These are phyloP conservation scores for Oxyria digyna DNA, from an alignment of 148 eudicot species.

Conservation along the genomic window DNA sequence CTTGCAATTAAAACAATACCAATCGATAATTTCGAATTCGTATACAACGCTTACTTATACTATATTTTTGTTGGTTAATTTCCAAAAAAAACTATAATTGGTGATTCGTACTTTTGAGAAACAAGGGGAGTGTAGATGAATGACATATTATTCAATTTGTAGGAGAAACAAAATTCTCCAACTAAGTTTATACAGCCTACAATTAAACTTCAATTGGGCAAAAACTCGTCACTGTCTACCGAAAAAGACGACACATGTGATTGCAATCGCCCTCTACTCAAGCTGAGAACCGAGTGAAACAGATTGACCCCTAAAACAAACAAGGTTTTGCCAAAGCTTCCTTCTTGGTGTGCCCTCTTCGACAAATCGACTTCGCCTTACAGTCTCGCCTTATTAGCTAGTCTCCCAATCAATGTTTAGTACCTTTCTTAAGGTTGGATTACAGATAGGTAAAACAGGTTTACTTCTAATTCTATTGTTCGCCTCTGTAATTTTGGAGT, in stretches of 20 bases:
- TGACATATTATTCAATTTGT: slow-evolving; percentile 89
- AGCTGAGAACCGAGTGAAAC: slow-evolving; percentile 70
- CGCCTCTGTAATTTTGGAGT: too few relatives aligned
- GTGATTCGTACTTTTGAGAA: slow-evolving; percentile 35
- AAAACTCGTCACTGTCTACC: slow-evolving; percentile 15
- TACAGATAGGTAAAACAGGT: too few relatives aligned
- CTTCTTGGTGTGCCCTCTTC: slow-evolving; percentile 84
- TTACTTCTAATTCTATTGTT: too few relatives aligned
- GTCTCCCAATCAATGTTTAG: slow-evolving; percentile 37
- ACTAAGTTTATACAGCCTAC: slow-evolving; percentile 57
- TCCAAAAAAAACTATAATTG: too few relatives aligned
- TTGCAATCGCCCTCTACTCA: slow-evolving; percentile 24
- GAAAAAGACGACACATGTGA: slow-evolving; percentile 5
- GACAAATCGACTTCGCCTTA: slow-evolving; percentile 89
- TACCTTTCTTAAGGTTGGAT: neutral
- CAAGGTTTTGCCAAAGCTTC: slow-evolving; percentile 54
- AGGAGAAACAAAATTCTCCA: slow-evolving; percentile 77
- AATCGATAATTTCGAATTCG: slow-evolving; percentile 70
- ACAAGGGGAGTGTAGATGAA: slow-evolving; percentile 40
- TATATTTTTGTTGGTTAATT: too few relatives aligned
- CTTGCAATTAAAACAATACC: slow-evolving; percentile 78
- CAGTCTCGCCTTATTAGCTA: slow-evolving; percentile 56
- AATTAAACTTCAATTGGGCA: slow-evolving; percentile 47
- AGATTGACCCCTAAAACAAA: slow-evolving; percentile 50
- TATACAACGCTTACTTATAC: slow-evolving; percentile 13